Percentiles rank a stretch among this genome's conserved stretches.
These are phyloP conservation scores for Mucor indicus DNA, from an alignment of 371 early-diverging fungal genomes.

Conservation along the genomic window DNA sequence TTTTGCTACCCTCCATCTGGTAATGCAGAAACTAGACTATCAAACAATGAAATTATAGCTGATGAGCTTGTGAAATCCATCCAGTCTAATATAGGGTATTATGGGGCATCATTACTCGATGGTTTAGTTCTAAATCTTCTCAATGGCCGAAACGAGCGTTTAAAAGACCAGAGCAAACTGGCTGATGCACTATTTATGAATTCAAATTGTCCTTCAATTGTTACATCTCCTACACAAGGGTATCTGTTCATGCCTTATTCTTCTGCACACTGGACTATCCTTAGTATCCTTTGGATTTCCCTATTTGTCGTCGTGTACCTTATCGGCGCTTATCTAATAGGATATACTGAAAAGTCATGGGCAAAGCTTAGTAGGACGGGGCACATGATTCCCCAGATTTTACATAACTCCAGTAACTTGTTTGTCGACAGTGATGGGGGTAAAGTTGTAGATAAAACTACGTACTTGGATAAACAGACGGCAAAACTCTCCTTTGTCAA, in stretches of 20 bases:
- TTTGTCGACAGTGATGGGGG: conserved; percentile 1
- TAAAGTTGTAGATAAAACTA: background rate
- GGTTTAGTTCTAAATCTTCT: background rate
- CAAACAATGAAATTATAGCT: background rate
- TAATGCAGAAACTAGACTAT: background rate
- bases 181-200: conserved; percentile 9
- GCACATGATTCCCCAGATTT: conserved; percentile 6
- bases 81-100: background rate
- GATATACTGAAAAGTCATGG: conserved; percentile 10
- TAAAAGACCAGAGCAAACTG: background rate
- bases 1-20: too few species aligned
- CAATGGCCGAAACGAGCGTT: background rate
- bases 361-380: conserved; percentile 4
- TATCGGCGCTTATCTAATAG: conserved; percentile 17
- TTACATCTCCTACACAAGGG: background rate
- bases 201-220: conserved; percentile 3
- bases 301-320: conserved; percentile 4
- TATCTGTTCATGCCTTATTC: conserved; percentile 3
- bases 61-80: background rate
- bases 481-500: conserved; percentile 1
- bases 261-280: conserved; percentile 3
- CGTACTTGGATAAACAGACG: conserved; percentile 1
- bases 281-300: conserved; percentile 8
- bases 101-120: background rate
- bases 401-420: conserved; percentile 10